Conservation (phyloP, 306 rosid genomes). For the Leucaena leucocephala region DNA sequence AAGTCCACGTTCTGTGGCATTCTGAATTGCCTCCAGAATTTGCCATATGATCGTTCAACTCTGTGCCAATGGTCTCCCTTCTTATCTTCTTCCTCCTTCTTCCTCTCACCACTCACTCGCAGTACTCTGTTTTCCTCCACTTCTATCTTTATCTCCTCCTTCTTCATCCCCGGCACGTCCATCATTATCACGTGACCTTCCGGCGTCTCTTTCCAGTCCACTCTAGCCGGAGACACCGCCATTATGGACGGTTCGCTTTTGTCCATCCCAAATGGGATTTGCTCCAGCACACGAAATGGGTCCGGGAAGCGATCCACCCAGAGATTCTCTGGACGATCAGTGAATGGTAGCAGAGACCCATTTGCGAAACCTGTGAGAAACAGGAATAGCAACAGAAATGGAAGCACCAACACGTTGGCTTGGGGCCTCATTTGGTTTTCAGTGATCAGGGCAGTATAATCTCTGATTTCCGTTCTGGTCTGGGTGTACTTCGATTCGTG, state of each 20-base stretch:
- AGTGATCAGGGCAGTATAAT: too few relatives aligned
- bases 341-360: conserved; percentile 57
- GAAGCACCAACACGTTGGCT: neutral
- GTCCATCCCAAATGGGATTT: conserved; percentile 54
- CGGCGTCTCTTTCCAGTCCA: conserved; percentile 75
- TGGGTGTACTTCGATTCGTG: neutral
- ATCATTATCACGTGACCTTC: conserved; percentile 63
- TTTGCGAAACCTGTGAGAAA: conserved; percentile 34
- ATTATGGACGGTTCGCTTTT: conserved; percentile 39
- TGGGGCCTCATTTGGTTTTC: too few relatives aligned
- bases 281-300: conserved; percentile 65
- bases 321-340: conserved; percentile 49
- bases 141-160: conserved; percentile 66
- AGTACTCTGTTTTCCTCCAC: conserved; percentile 59
- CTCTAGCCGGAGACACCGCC: conserved; percentile 48
- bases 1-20: too few relatives aligned
- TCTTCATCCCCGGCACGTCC: conserved; percentile 67
- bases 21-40: conserved; percentile 66
- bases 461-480: too few relatives aligned
- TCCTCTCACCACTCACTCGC: conserved; percentile 73
- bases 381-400: conserved; percentile 28
- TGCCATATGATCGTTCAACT: too few relatives aligned
- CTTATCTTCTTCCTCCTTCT: conserved; percentile 51
- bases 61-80: conserved; percentile 59
- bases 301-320: conserved; percentile 53